Percentiles rank a stretch among this genome's conserved stretches.
phyloP scores from a whole-genome alignment of 1,284 basidiomycete species.

The Malassezia globosa region DNA sequence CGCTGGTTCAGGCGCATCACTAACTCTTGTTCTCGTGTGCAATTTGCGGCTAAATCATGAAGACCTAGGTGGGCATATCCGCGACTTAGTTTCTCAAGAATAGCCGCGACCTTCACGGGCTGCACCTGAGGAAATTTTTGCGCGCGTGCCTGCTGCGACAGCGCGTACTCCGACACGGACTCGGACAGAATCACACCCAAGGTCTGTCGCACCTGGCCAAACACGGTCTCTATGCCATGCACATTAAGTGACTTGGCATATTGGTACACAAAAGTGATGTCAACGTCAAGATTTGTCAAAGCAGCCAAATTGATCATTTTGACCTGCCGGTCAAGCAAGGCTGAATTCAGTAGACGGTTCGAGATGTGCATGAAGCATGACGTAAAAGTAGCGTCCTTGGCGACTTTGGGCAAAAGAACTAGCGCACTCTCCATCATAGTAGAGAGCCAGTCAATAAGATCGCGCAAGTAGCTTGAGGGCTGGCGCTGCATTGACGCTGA shows the following conservation, averaged over 20 bases:
- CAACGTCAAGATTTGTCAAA: conserved; percentile 14
- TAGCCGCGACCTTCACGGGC: conserved; percentile 19
- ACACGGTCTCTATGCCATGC: conserved; percentile 9
- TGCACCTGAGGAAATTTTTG: conserved; percentile 20
- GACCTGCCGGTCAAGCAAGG: conserved; percentile 20
- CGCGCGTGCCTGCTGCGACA: conserved; percentile 7
- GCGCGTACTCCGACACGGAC: conserved; percentile 66
- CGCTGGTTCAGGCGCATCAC: conserved; percentile 18
- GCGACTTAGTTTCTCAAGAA: conserved; percentile 21
- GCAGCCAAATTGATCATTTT: conserved; percentile 12
- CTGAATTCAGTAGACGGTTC: conserved; percentile 65
- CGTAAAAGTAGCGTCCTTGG: conserved; percentile 77
- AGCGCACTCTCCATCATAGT: conserved; percentile 88
- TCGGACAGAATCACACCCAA: conserved; percentile 67
- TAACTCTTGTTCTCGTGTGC: conserved; percentile 20
- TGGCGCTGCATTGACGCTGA: conserved; percentile 24
- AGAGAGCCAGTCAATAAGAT: conserved; percentile 88
- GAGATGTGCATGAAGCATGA: conserved; percentile 76
- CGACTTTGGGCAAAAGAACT: conserved; percentile 60
- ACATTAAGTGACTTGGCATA: conserved; percentile 17
- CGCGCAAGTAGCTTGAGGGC: conserved; percentile 84
- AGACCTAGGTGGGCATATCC: conserved; percentile 17
- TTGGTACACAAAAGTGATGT: conserved; percentile 25
- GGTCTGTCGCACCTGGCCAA: conserved; percentile 51
- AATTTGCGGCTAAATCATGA: conserved; percentile 11